These are phyloP conservation scores for Eragrostis tef DNA, from an alignment of 202 grass and related monocot species.

Conservation along the genomic window DNA sequence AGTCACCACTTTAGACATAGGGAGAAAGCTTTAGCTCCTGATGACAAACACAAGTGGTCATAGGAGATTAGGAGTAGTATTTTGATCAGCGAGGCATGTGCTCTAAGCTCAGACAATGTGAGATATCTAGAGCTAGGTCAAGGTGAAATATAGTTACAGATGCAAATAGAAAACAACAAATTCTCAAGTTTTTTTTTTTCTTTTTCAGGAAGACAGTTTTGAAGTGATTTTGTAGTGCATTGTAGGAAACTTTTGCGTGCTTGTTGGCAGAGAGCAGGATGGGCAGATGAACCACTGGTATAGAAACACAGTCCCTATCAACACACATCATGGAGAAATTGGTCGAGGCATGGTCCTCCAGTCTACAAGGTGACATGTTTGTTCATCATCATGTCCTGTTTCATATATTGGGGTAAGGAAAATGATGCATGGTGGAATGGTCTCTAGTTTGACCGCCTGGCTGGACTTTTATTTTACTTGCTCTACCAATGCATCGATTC, in stretches of 20 bases:
- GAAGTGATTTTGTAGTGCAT: not conserved
- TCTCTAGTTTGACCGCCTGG: not conserved
- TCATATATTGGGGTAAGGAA: not conserved
- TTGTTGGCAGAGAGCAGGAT: constrained; percentile 11
- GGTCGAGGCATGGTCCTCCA: constrained; percentile 36
- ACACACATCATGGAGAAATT: constrained; percentile 29
- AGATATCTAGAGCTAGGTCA: not conserved
- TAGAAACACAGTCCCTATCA: constrained; percentile 37
- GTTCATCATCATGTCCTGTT: constrained; percentile 16
- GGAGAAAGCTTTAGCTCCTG: constrained; percentile 17
- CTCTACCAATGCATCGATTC: too few relatives aligned
- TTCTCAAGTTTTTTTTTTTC: too few relatives aligned
- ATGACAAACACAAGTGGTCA: not conserved
- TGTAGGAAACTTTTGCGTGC: constrained; percentile 5
- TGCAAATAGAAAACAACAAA: not conserved
- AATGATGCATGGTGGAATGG: not conserved
- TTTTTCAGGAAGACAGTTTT: too few relatives aligned
- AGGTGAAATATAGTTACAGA: not conserved
- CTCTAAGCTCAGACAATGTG: not conserved
- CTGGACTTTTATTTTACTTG: not conserved
- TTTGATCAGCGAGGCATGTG: constrained; percentile 3
- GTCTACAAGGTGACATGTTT: constrained; percentile 9
- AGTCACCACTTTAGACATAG: not conserved
- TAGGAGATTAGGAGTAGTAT: too few relatives aligned
- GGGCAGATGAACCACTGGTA: not conserved